Conservation (phyloP, 2,329 filamentous ascomycete genomes). For the Aspergillus brasiliensis region DNA sequence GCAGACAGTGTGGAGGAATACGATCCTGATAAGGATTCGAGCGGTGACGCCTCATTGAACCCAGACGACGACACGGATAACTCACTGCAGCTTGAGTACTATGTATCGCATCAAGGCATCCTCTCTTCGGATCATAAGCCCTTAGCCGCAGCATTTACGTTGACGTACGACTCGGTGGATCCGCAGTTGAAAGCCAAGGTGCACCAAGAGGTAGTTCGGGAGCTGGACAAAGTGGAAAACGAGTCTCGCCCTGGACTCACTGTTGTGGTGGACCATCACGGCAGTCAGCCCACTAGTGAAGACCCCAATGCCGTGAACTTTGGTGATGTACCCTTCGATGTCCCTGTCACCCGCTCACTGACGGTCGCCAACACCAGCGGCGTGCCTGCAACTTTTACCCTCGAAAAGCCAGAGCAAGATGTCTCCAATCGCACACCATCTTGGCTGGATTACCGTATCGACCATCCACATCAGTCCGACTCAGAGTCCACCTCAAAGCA, state of each 20-base stretch:
- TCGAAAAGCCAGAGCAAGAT: slow-evolving; percentile 66
- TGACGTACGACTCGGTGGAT: slow-evolving; percentile 85
- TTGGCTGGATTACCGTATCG: slow-evolving; percentile 74
- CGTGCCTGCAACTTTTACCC: slow-evolving; percentile 75
- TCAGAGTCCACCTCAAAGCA: slow-evolving; percentile 29
- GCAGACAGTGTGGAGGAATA: slow-evolving; percentile 59
- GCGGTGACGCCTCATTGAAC: slow-evolving; percentile 37
- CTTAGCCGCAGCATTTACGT: slow-evolving; percentile 75
- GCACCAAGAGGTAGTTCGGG: slow-evolving; percentile 81
- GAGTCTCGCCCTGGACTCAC: slow-evolving; percentile 82
- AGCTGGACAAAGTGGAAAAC: slow-evolving; percentile 89
- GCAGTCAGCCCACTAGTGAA: slow-evolving; percentile 38
- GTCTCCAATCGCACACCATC: slow-evolving; percentile 52
- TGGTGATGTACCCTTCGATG: slow-evolving; percentile 70
- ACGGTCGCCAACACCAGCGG: slow-evolving; percentile 92
- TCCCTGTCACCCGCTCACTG: slow-evolving; percentile 65
- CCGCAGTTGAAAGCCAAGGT: slow-evolving; percentile 81
- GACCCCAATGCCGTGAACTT: slow-evolving; percentile 70
- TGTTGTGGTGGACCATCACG: slow-evolving; percentile 70
- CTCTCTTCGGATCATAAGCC: slow-evolving; percentile 96
- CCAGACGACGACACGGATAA: slow-evolving; percentile 45
- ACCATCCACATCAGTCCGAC: slow-evolving; percentile 50
- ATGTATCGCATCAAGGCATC: slow-evolving; percentile 85
- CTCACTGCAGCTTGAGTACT: slow-evolving; percentile 63
- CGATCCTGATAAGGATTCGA: slow-evolving; percentile 57